phyloP scores from a whole-genome alignment of 1,139 yeast genomes.

The Suhomyces anneliseae region DNA sequence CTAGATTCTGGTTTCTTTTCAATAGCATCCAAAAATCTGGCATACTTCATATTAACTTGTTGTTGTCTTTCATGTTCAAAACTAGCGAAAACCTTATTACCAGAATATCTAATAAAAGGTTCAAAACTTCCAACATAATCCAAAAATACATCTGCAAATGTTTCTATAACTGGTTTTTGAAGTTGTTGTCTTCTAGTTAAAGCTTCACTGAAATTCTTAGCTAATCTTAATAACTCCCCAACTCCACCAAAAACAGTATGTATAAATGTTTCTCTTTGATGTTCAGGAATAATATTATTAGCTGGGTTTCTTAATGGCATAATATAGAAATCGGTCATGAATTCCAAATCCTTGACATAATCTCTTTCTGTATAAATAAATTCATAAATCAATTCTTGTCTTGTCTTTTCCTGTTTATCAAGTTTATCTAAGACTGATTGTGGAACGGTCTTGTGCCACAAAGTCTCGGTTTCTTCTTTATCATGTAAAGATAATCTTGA shows the following conservation, averaged over 20 bases:
- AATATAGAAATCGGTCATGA: conserved; percentile 90
- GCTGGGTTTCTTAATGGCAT: conserved; percentile 76
- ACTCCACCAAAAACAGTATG: conserved; percentile 91
- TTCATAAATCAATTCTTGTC: conserved; percentile 95
- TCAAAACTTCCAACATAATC: conserved; percentile 86
- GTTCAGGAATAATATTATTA: conserved; percentile 82
- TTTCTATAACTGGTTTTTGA: conserved; percentile 76
- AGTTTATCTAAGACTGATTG: conserved; percentile 74
- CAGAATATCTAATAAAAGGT: conserved; percentile 90
- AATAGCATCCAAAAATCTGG: conserved; percentile 88
- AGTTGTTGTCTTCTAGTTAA: conserved; percentile 84
- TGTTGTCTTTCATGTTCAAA: conserved; percentile 95
- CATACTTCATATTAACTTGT: conserved; percentile 84
- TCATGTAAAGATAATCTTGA: conserved; percentile 75
- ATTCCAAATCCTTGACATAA: conserved; percentile 91
- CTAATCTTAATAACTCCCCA: conserved; percentile 80
- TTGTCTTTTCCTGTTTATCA: conserved; percentile 82
- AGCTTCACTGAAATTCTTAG: conserved; percentile 84
- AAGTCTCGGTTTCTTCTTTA: conserved; percentile 79
- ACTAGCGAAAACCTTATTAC: conserved; percentile 94
- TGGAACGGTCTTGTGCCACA: conserved; percentile 95
- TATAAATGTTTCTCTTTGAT: conserved; percentile 86
- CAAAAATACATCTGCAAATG: conserved; percentile 83
- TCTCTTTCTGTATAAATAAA: conserved; percentile 93
- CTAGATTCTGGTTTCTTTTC: conserved; percentile 87